phyloP scores from a whole-genome alignment of 768 basidiomycete species.

The Sporobolomyces pararoseus region DNA sequence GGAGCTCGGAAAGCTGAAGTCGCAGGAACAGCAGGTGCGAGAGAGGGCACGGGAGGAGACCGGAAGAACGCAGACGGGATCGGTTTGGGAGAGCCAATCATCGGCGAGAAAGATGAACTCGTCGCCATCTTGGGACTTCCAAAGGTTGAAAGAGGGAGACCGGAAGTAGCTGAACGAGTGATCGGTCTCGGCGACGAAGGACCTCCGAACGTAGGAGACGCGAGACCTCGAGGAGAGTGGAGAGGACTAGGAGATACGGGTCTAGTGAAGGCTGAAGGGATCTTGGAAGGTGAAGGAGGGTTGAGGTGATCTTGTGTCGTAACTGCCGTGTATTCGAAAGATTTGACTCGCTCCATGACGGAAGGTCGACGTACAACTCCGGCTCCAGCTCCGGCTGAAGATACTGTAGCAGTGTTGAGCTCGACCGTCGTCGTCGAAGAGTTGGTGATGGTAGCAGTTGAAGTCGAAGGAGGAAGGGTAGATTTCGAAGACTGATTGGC shows the following conservation, averaged over 20 bases:
- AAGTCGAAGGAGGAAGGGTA: neutral
- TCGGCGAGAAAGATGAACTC: constrained; percentile 4
- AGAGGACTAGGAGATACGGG: neutral
- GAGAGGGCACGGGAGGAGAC: neutral
- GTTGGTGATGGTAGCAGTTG: neutral
- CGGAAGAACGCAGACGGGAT: constrained; percentile 6
- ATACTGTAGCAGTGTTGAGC: neutral
- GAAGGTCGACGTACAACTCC: constrained; percentile 25
- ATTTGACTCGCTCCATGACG: constrained; percentile 38
- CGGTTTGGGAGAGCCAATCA: constrained; percentile 24
- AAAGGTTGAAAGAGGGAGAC: constrained; percentile 28
- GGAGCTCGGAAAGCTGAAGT: constrained; percentile 3
- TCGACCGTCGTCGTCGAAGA: neutral
- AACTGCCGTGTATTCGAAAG: constrained; percentile 24
- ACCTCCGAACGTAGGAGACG: constrained; percentile 5
- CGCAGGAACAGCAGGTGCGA: neutral
- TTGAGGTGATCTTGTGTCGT: constrained; percentile 9
- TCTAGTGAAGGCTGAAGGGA: constrained; percentile 14
- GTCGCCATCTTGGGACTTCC: constrained; percentile 18
- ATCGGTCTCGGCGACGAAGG: constrained; percentile 23
- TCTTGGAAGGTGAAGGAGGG: constrained; percentile 32
- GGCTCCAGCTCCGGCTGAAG: neutral
- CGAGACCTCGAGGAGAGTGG: constrained; percentile 14
- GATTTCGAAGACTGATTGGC: neutral
- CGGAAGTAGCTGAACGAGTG: constrained; percentile 28